These are phyloP conservation scores for Colletotrichum acutatum DNA, from an alignment of 2,329 filamentous ascomycete species.

Conservation along the genomic window DNA sequence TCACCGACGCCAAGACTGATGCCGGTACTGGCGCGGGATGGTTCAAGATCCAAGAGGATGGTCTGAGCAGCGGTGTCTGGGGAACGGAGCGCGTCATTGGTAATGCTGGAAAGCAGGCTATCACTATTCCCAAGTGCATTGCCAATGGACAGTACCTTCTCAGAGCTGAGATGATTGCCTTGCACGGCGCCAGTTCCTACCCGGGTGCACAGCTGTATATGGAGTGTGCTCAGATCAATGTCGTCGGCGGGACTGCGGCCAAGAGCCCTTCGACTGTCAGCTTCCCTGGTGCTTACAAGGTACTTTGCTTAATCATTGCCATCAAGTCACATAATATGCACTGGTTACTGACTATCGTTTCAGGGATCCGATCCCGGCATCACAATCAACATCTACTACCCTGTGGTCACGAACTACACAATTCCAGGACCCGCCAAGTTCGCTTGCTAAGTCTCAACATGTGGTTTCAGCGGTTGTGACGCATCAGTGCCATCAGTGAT, in stretches of 20 bases:
- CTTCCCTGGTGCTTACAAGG: constrained; percentile 52
- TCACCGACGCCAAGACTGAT: constrained; percentile 57
- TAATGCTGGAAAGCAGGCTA: constrained; percentile 57
- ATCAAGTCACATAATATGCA: neutral
- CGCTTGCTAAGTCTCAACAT: constrained; percentile 31
- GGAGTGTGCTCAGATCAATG: constrained; percentile 56
- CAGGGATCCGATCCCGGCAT: constrained; percentile 47
- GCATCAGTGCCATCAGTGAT: neutral
- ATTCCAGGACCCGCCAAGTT: constrained; percentile 42
- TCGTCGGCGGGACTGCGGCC: constrained; percentile 47
- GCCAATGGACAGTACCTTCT: constrained; percentile 65
- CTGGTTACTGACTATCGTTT: neutral
- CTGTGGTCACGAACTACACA: constrained; percentile 40
- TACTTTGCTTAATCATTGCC: neutral
- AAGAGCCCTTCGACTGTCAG: constrained; percentile 46
- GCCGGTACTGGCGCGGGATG: constrained; percentile 54
- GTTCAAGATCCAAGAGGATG: constrained; percentile 57
- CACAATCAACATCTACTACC: constrained; percentile 50
- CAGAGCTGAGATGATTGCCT: constrained; percentile 66
- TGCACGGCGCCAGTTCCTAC: constrained; percentile 56
- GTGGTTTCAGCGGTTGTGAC: neutral
- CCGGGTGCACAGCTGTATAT: constrained; percentile 57
- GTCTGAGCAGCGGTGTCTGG: constrained; percentile 53
- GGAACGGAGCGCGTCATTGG: constrained; percentile 53
- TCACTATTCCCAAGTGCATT: constrained; percentile 61